Evolutionary conservation across 2,329 filamentous ascomycete genomes (phyloP), one percentile per base, ranked within the genome.

Genomic region (Aspergillus versicolor): DNA sequence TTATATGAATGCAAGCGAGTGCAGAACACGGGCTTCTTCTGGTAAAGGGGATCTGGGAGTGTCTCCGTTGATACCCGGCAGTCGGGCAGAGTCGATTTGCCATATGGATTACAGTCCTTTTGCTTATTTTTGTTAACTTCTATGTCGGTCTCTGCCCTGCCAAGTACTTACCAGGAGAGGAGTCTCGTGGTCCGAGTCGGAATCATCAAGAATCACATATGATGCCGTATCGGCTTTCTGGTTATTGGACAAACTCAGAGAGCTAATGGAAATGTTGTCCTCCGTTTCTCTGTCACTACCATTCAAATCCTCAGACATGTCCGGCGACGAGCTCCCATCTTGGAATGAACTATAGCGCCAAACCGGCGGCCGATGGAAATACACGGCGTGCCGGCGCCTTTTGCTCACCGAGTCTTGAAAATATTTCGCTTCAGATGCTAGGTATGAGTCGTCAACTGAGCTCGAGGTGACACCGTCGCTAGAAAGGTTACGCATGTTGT

Each of bases 341-440:
- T 54, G 57, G 17, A 21, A 51, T 3, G 61, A 57, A 24, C 61
- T 52, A 22, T 63, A 59, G 37, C 53, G 62, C 63, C 66, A 70
- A 12, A 72, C 65, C 1, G 70, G 67, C 32, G 70, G 70, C 19
- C 70, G 65, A 55, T 67, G 62, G 46, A 69, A 66, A 52, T 74
- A 73, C 45, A 70, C 63, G 1, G 63, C 69, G 56, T 67, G 70
- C 21, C 71, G 68, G 57, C 70, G 65, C 48, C 56, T 64, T 43
- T 46, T 58, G 22, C 60, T 51, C 32, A 70, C 54, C 8, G 68
- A 68, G 45, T 65, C 66, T 17, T 62, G 58, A 8, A 61, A 49
- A 15, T 50, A 61, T 8, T 60, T 58, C 19, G 54, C 13, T 11
- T 32, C 48, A 4, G 50, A 42, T 17, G 48, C 40, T 7, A 44